Base-by-base conservation (phyloP, 2,329 filamentous ascomycete genomes). In the Fusarium acutatum region DNA sequence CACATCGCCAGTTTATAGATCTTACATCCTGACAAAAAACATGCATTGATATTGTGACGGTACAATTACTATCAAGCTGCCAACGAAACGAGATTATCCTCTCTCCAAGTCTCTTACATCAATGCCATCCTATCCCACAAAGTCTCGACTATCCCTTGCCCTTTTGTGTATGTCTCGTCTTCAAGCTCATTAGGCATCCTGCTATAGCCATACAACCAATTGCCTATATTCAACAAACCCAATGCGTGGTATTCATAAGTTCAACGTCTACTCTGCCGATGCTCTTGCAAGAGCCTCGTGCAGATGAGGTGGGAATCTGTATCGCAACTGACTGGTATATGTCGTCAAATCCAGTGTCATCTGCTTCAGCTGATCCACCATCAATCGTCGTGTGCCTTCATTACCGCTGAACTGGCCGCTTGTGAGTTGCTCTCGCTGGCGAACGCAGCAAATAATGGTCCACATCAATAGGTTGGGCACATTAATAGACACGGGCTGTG, bases 401-500 rank as follows among this genome's bases (percentile, higher is more conserved):
- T 92, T 92, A 72, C 90, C 92, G 75, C 92, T 94, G 82, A 93
- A 98, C 76, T 92, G 89, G 34, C 92, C 91, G 66, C 87, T 88
- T 63, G 88, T 88, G 52, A 97, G 87, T 69, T 91, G 86, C 76
- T 93, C 91, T 71, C 94, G 90, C 82, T 97, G 92, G 64, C 91
- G 89, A 56, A 92, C 92, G 82, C 95, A 97, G 84, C 93, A 95
- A 46, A 92, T 89, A 75, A 99, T 94, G 56, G 94, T 94, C 96
- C 96, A 98, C 85, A 97, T 92, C 72, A 99, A 88, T 71, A 98
- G 87, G 82, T 96, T 94, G 24, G 96, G 96, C 77, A 98, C 91
- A 79, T 96, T 97, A 80, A 94, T 92, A 6, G 95, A 92, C 44
- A 99, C 93, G 13, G 95, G 90, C 75, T 94, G 90, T 8, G 94